phyloP scores from a whole-genome alignment of 2,329 filamentous ascomycete genomes.

The Penicillium janthinellum region DNA sequence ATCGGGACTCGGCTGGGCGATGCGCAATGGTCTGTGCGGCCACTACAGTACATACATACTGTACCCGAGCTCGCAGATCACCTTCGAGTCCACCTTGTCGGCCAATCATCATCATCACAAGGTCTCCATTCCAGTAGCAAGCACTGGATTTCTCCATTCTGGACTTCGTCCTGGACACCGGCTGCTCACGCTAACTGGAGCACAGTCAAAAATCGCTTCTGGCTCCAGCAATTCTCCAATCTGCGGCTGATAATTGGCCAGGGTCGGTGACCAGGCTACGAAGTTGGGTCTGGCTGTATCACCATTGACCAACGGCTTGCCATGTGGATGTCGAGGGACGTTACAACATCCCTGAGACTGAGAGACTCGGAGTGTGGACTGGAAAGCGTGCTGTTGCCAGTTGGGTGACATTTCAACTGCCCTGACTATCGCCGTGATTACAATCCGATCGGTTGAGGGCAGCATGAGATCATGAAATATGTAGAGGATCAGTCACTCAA shows the following conservation, averaged over 20 bases:
- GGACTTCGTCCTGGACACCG: neutral
- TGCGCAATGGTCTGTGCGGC: neutral
- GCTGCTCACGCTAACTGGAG: constrained; percentile 1
- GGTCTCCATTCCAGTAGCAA: neutral
- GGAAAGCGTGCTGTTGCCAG: neutral
- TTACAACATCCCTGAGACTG: neutral
- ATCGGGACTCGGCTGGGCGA: neutral
- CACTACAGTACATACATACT: neutral
- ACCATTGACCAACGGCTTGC: neutral
- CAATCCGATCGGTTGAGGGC: no score
- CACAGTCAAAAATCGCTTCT: constrained; percentile 1
- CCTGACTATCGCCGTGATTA: neutral
- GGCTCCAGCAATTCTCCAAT: neutral
- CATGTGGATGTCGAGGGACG: neutral
- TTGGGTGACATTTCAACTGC: neutral
- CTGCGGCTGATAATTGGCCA: neutral
- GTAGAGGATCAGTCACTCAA: neutral
- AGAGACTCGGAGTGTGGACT: no score
- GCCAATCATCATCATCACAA: neutral
- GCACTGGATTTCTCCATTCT: no score
- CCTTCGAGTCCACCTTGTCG: neutral
- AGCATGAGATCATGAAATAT: no score
- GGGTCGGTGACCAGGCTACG: neutral
- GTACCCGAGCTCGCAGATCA: constrained; percentile 13
- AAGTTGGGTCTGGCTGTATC: neutral